Evolutionary conservation across 1,284 basidiomycete species (phyloP).

Genomic region (Apiotrichum sp.): DNA sequence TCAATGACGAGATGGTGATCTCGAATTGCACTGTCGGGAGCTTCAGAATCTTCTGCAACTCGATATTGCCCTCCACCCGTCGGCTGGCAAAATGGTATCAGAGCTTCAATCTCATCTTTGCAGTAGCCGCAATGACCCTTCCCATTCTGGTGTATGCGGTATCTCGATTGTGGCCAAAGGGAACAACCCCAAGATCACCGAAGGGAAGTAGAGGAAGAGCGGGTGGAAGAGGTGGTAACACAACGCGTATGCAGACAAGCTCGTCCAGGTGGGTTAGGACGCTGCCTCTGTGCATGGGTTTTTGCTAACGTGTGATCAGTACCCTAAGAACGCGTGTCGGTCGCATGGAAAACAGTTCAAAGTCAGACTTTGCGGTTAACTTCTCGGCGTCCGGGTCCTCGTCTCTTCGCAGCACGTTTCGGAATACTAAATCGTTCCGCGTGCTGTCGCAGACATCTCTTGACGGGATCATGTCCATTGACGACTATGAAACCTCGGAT

Average conservation of each 20-base stretch:
- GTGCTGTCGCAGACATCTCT: slow-evolving; percentile 1
- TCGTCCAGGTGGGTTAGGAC: neutral
- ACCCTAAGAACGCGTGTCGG: no score
- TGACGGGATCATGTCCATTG: neutral
- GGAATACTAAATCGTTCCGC: slow-evolving; percentile 7
- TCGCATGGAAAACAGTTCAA: no score
- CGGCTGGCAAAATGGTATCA: slow-evolving; percentile 6
- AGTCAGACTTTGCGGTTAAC: no score
- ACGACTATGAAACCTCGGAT: neutral
- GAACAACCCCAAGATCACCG: no score
- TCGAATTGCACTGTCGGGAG: slow-evolving; percentile 1
- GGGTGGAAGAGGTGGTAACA: no score
- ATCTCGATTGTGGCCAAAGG: no score
- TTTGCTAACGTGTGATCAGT: no score
- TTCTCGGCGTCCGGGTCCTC: no score
- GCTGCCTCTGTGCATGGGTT: no score
- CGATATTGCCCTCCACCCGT: slow-evolving; percentile 1
- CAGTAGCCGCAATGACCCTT: neutral
- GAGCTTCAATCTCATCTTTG: neutral
- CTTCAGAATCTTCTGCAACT: slow-evolving; percentile 6
- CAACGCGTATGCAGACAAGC: neutral
- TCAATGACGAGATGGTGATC: neutral
- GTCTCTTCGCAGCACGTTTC: neutral
- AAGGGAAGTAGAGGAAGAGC: no score
- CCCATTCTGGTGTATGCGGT: neutral